Evolutionary conservation across 257 asterid species (phyloP), one percentile per base, ranked within the genome.

Genomic region (Gentiana dahurica): DNA sequence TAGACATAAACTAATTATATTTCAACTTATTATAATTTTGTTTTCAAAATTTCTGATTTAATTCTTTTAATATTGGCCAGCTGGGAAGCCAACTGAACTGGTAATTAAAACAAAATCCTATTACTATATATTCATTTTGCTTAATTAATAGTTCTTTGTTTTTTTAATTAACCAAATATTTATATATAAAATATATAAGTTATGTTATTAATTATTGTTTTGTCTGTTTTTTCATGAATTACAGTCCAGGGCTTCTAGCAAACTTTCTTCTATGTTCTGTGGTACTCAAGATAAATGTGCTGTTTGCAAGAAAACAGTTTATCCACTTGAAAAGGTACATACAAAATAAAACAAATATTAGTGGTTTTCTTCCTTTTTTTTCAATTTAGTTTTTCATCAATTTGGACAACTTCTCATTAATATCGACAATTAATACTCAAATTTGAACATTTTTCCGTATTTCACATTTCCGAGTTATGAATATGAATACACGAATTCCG

Each of bases 201-300:
- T 24, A 32, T 24, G 24, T 24, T 24, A 24, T 24, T 24, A 24
- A 24, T 24, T 24, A 24, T 0, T 24, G 24, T 24, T 24, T 8
- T 39, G 13, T 53, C 11, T 6, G 5, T 58, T 8, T 38, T 6
- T 36, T 55, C 50, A n/a, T 65, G 57, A 43, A 49, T 56, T 67
- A 53, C 47, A 73, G 80, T 10, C 56, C 15, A 70, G 75, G 65
- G 58, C 76, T 15, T 74, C 82, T 58, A 73, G 74, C 77, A 77
- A 70, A 65, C 70, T 77, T 59, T 73, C 79, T 12, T 64, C 76
- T 49, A 37, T 73, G 61, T 73, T 77, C 62, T 73, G 70, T 49
- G 79, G 82, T 51, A 77, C 79, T 8, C 82, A 73, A 64, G 82
- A 77, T 9, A 77, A 73, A 70, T 77, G 79, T 35, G 63, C 74